These are phyloP conservation scores for Filosporella fistucella DNA, from an alignment of 495 filamentous ascomycete species.

Conservation along the genomic window DNA sequence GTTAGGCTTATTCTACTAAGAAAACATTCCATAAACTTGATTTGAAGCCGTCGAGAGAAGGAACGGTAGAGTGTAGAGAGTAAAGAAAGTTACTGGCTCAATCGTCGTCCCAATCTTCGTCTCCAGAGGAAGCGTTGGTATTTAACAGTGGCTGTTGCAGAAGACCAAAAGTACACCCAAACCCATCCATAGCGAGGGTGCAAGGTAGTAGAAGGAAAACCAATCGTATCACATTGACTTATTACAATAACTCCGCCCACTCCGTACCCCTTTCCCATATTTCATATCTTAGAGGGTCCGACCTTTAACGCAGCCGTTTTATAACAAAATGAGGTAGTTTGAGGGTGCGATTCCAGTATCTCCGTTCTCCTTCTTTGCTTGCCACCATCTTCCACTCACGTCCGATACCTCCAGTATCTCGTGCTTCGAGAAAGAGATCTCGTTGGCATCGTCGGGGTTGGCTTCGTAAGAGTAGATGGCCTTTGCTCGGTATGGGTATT, in stretches of 20 bases:
- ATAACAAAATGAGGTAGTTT: slow-evolving; percentile 97
- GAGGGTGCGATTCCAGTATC: slow-evolving; percentile 97
- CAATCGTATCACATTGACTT: slow-evolving; percentile 21
- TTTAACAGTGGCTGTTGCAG: too few relatives aligned
- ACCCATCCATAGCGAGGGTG: too few relatives aligned
- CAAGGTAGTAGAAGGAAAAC: slow-evolving; percentile 13
- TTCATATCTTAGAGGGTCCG: neutral
- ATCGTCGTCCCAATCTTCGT: too few relatives aligned
- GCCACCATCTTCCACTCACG: slow-evolving; percentile 98
- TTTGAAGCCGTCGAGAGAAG: too few relatives aligned
- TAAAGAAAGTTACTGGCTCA: too few relatives aligned
- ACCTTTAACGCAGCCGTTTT: slow-evolving; percentile 24
- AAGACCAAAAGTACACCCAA: too few relatives aligned
- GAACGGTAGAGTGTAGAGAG: too few relatives aligned
- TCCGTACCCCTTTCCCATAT: neutral
- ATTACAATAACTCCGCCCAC: slow-evolving; percentile 14
- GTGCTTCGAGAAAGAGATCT: slow-evolving; percentile 95
- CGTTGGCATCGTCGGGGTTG: slow-evolving; percentile 96
- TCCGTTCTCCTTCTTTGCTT: slow-evolving; percentile 90
- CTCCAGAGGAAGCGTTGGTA: too few relatives aligned
- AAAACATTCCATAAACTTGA: too few relatives aligned
- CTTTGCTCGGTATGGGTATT: slow-evolving; percentile 96
- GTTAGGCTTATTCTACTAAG: too few relatives aligned
- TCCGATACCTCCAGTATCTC: slow-evolving; percentile 96
- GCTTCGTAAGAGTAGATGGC: slow-evolving; percentile 99